Conservation (phyloP, 192 early-diverging fungal genomes). For the Coemansia sp. region DNA sequence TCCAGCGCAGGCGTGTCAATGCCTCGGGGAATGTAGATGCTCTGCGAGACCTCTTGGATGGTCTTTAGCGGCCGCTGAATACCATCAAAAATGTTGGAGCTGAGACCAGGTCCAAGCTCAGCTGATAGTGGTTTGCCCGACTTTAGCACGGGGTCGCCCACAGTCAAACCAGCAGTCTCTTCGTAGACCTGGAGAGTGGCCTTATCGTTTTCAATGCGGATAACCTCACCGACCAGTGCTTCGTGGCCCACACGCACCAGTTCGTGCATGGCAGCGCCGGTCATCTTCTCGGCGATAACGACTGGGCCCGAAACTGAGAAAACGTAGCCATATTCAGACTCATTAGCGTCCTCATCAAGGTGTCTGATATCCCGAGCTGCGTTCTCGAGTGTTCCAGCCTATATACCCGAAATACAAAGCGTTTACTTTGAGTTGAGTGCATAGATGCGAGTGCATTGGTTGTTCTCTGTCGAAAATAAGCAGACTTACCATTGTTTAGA, state of each 20-base stretch:
- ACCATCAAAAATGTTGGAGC: constrained; percentile 96
- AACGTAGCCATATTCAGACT: constrained; percentile 86
- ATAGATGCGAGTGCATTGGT: background rate
- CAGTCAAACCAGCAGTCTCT: constrained; percentile 97
- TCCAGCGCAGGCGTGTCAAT: constrained; percentile 97
- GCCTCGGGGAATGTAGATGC: constrained; percentile 99
- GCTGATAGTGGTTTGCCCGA: constrained; percentile 98
- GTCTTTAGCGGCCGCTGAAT: constrained; percentile 98
- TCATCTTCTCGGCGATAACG: constrained; percentile 98
- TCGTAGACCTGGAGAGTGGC: constrained; percentile 99
- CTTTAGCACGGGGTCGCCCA: constrained; percentile 97
- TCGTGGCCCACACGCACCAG: constrained; percentile 98
- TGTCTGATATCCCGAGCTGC: constrained; percentile 78
- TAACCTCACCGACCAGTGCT: constrained; percentile 98
- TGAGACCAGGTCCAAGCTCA: constrained; percentile 93
- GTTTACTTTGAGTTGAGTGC: background rate
- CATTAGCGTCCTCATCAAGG: constrained; percentile 84
- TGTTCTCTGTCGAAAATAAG: background rate
- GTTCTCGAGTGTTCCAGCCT: constrained; percentile 91
- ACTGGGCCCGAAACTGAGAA: constrained; percentile 99
- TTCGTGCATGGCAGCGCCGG: constrained; percentile 96
- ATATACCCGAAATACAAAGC: constrained; percentile 1
- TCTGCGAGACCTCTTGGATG: constrained; percentile 89
- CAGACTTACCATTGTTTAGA: constrained; percentile 5
- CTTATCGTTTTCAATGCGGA: constrained; percentile 98